These are phyloP conservation scores for Sutorius australiensis DNA, from an alignment of 768 basidiomycete species.

Conservation along the genomic window DNA sequence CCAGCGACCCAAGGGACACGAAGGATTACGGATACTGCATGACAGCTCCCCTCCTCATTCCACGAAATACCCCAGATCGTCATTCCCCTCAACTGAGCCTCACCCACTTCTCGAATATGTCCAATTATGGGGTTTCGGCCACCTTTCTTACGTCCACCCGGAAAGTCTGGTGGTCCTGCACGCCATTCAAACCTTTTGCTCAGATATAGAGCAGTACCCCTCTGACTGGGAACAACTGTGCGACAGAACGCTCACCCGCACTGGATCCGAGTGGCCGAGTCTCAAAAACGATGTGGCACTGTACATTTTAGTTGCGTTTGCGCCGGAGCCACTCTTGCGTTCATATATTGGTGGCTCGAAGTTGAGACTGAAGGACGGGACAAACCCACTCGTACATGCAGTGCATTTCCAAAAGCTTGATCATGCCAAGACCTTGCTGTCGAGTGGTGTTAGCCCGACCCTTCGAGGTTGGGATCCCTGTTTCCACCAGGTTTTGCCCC, in stretches of 20 bases:
- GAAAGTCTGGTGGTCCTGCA: neutral
- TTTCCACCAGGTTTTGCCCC: neutral
- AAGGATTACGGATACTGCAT: no score
- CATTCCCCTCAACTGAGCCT: neutral
- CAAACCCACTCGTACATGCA: conserved; percentile 7
- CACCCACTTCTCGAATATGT: conserved; percentile 9
- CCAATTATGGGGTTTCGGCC: neutral
- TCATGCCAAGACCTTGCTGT: neutral
- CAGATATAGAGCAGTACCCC: neutral
- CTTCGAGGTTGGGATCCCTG: neutral
- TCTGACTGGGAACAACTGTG: conserved; percentile 2
- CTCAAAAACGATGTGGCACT: neutral
- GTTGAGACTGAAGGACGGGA: neutral
- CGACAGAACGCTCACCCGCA: neutral
- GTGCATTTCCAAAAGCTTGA: neutral
- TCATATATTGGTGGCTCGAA: neutral
- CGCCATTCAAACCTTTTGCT: neutral
- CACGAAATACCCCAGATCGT: no score
- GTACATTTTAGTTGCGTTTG: neutral
- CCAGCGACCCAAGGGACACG: neutral
- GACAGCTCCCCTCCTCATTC: neutral
- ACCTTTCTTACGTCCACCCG: neutral
- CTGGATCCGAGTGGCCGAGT: neutral
- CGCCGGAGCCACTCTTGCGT: neutral
- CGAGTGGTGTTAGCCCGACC: neutral